These are phyloP conservation scores for Iris macrosiphon DNA, from an alignment of 106 monocot genomes.

Conservation along the genomic window DNA sequence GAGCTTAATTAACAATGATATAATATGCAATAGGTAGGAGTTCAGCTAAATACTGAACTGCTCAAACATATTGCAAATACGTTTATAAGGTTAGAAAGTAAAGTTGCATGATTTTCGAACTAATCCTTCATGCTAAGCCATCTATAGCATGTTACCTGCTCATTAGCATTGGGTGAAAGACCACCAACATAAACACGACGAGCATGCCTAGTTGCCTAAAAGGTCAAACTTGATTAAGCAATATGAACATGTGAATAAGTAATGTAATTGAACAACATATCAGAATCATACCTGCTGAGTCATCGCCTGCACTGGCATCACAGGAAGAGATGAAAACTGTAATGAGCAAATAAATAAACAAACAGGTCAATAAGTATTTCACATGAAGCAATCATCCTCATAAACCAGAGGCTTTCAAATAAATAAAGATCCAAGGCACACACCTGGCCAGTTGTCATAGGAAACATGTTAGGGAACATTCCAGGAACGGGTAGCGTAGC, in stretches of 20 bases:
- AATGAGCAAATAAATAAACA: conserved; percentile 1
- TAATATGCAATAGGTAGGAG: too few relatives aligned
- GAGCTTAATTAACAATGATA: too few relatives aligned
- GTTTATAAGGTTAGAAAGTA: too few relatives aligned
- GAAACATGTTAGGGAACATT: conserved; percentile 61
- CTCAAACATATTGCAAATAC: too few relatives aligned
- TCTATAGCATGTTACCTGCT: too few relatives aligned
- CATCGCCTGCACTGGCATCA: conserved; percentile 27
- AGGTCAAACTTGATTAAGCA: too few relatives aligned
- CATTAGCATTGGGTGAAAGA: conserved; percentile 87
- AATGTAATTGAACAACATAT: too few relatives aligned
- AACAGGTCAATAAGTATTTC: neutral
- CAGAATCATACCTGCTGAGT: conserved; percentile 32
- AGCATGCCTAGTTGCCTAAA: conserved; percentile 97
- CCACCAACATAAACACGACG: conserved; percentile 98
- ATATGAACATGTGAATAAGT: too few relatives aligned
- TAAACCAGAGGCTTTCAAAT: neutral
- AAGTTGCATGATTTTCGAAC: too few relatives aligned
- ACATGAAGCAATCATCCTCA: too few relatives aligned
- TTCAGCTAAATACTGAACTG: too few relatives aligned
- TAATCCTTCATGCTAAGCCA: too few relatives aligned
- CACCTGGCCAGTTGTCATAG: conserved; percentile 55
- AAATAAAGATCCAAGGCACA: neutral
- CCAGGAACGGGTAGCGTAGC: conserved; percentile 47
- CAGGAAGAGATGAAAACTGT: neutral